These are phyloP conservation scores for Auriscalpium vulgare DNA, from an alignment of 768 basidiomycete species.

Conservation along the genomic window DNA sequence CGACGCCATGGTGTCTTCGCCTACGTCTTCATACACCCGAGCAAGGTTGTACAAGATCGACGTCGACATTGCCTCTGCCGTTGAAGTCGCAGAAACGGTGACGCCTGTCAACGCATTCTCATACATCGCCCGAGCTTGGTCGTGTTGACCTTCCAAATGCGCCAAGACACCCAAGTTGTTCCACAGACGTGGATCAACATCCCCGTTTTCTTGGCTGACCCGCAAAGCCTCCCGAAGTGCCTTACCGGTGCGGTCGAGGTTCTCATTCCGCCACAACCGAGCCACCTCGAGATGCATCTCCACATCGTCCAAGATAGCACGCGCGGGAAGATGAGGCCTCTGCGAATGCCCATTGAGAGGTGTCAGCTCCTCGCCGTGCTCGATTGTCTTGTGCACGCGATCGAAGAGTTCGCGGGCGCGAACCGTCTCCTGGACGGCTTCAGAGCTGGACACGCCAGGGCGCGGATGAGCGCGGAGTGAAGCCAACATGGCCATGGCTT, in stretches of 20 bases:
- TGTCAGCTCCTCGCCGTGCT: slow-evolving; percentile 46
- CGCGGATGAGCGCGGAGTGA: slow-evolving; percentile 79
- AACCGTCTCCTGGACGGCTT: slow-evolving; percentile 60
- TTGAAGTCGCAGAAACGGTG: slow-evolving; percentile 34
- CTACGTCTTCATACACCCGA: slow-evolving; percentile 81
- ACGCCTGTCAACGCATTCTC: slow-evolving; percentile 65
- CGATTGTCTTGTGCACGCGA: slow-evolving; percentile 57
- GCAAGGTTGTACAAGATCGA: slow-evolving; percentile 89
- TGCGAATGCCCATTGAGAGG: slow-evolving; percentile 17
- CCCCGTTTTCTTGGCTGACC: slow-evolving; percentile 41
- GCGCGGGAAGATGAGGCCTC: slow-evolving; percentile 8
- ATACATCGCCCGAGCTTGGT: slow-evolving; percentile 56
- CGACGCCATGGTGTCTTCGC: slow-evolving; percentile 62
- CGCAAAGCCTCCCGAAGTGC: slow-evolving; percentile 69
- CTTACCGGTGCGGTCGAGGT: slow-evolving; percentile 59
- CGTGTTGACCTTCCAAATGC: slow-evolving; percentile 57
- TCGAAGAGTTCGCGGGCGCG: slow-evolving; percentile 82
- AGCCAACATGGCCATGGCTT: slow-evolving; percentile 85
- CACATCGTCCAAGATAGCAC: slow-evolving; percentile 57
- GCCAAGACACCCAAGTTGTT: slow-evolving; percentile 77
- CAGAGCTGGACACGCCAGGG: slow-evolving; percentile 68
- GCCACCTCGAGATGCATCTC: slow-evolving; percentile 92
- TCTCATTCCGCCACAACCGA: slow-evolving; percentile 80
- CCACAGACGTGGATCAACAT: slow-evolving; percentile 57
- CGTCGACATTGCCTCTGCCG: slow-evolving; percentile 66